phyloP scores from a whole-genome alignment of 2,329 filamentous ascomycete genomes.

The Fusarium secorum region DNA sequence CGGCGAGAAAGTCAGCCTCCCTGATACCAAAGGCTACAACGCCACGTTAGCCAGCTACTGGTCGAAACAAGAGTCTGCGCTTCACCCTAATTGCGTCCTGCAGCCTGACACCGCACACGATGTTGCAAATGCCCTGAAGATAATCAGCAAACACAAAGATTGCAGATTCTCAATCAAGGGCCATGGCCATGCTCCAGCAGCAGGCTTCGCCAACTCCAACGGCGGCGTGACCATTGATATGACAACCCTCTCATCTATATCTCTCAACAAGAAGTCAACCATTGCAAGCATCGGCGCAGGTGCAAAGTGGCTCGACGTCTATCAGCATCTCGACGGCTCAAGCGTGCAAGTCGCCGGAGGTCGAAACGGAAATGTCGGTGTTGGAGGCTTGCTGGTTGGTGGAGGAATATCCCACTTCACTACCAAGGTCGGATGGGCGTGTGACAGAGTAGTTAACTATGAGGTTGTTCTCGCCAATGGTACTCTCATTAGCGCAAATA shows the following conservation, averaged over 20 bases:
- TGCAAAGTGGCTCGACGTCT: conserved; percentile 6
- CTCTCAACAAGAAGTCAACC: not conserved
- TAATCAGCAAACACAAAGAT: not conserved
- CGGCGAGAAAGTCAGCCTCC: not conserved
- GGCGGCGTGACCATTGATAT: conserved; percentile 5
- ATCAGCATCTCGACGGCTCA: not conserved
- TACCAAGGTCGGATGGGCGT: not conserved
- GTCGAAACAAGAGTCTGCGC: not conserved
- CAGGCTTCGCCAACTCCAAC: conserved; percentile 1
- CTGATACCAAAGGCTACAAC: not conserved
- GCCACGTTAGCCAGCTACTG: not conserved
- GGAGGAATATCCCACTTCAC: conserved; percentile 13
- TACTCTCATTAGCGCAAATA: not conserved
- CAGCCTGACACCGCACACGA: not conserved
- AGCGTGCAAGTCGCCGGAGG: not conserved
- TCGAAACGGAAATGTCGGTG: conserved; percentile 1
- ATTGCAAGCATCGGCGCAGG: not conserved
- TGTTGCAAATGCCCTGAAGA: not conserved
- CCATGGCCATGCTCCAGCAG: conserved; percentile 1
- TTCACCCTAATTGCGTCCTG: not conserved
- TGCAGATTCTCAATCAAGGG: not conserved
- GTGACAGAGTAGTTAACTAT: not conserved
- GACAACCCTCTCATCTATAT: not conserved
- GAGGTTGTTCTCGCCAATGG: not conserved
- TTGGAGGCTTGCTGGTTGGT: not conserved